These are phyloP conservation scores for Arthrobotrys entomopaga DNA, from an alignment of 2,329 filamentous ascomycete genomes.

Conservation along the genomic window DNA sequence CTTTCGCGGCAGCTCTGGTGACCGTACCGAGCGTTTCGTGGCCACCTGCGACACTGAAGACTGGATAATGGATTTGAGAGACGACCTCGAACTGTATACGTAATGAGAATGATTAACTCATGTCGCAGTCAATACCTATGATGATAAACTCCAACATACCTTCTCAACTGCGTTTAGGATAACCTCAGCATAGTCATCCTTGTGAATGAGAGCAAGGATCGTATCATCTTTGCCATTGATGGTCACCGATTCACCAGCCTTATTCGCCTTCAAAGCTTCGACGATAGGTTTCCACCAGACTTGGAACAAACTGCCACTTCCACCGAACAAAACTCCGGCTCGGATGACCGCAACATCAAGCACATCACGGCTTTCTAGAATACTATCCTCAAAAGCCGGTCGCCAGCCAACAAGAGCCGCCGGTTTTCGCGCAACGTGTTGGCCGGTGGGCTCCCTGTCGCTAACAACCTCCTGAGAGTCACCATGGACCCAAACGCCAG, in stretches of 20 bases:
- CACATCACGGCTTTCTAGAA: constrained; percentile 59
- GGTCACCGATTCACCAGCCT: constrained; percentile 22
- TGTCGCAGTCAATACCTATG: background rate
- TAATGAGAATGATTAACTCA: background rate
- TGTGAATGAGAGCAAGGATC: constrained; percentile 60
- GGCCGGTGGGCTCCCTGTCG: constrained; percentile 60
- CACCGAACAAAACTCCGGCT: constrained; percentile 61
- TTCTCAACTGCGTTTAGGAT: constrained; percentile 61
- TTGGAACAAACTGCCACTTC: constrained; percentile 60
- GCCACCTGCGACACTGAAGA: constrained; percentile 62
- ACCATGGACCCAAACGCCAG: constrained; percentile 62
- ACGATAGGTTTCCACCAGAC: constrained; percentile 59
- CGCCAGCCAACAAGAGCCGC: constrained; percentile 60
- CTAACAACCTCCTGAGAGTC: constrained; percentile 58
- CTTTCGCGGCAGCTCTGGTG: constrained; percentile 57
- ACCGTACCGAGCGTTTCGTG: constrained; percentile 60
- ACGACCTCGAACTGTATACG: constrained; percentile 35
- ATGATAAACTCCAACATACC: constrained; percentile 43
- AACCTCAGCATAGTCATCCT: constrained; percentile 62
- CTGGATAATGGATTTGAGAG: constrained; percentile 59
- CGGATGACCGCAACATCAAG: constrained; percentile 61
- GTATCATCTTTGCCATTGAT: constrained; percentile 57
- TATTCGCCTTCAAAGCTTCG: constrained; percentile 57
- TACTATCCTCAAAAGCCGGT: constrained; percentile 59
- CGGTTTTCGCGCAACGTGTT: constrained; percentile 56